Conservation (phyloP, 1,139 yeast genomes). For the Hanseniaspora uvarum region DNA sequence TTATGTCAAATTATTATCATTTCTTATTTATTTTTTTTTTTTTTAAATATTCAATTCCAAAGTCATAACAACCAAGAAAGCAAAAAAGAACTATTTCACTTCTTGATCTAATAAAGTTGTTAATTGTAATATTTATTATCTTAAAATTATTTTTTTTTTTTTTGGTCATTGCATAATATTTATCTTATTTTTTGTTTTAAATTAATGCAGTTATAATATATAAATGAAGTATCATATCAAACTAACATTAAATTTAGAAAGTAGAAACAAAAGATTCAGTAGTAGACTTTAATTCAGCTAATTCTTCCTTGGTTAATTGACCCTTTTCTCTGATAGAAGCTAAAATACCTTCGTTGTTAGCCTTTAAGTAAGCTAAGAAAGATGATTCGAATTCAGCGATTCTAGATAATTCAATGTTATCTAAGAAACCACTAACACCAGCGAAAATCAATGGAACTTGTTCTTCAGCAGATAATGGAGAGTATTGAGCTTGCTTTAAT, state of each 20-base stretch:
- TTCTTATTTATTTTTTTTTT: not conserved
- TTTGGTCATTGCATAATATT: not conserved
- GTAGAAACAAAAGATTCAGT: conserved; percentile 88
- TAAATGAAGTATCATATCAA: not conserved
- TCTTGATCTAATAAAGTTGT: not conserved
- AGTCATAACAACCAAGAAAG: not conserved
- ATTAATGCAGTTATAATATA: not conserved
- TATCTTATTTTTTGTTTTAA: not conserved
- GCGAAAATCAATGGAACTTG: conserved; percentile 98
- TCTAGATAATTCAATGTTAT: conserved; percentile 71
- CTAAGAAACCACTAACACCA: conserved; percentile 99
- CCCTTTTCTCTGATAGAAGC: conserved; percentile 81
- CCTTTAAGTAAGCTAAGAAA: conserved; percentile 81
- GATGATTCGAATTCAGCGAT: conserved; percentile 86
- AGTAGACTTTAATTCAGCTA: conserved; percentile 79
- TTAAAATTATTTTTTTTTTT: not conserved
- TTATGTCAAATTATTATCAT: not conserved
- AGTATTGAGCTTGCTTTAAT: conserved; percentile 94
- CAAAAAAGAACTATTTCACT: not conserved
- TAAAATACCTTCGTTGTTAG: conserved; percentile 78
- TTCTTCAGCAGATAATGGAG: conserved; percentile 97
- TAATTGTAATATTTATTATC: not conserved
- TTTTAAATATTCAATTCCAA: not conserved
- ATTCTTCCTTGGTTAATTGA: conserved; percentile 77
- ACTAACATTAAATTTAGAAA: conserved; percentile 38